These are phyloP conservation scores for Picochlorum sp. DNA, from an alignment of 139 green algal species.

Conservation along the genomic window DNA sequence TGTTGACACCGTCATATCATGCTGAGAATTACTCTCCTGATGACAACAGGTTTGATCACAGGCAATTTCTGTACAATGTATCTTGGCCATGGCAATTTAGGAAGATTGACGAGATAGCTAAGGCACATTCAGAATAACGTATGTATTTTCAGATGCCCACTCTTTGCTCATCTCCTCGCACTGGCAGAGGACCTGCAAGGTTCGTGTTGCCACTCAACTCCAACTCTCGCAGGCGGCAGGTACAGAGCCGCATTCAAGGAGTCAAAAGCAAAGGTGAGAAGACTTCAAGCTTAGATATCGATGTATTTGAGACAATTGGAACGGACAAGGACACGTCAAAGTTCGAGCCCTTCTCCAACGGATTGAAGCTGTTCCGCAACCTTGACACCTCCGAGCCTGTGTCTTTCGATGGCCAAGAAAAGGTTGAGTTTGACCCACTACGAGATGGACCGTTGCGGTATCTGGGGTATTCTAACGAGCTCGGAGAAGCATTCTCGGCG, in stretches of 20 bases:
- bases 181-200: too few relatives aligned
- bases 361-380: neutral
- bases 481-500: constrained; percentile 64
- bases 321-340: constrained; percentile 3
- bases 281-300: neutral
- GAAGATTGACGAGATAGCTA: constrained; percentile 58
- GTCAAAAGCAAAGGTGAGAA: neutral
- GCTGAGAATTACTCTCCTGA: constrained; percentile 92
- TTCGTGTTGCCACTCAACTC: too few relatives aligned
- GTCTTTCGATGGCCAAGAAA: constrained; percentile 30
- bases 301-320: constrained; percentile 13
- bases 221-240: too few relatives aligned
- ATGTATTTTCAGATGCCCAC: too few relatives aligned
- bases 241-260: too few relatives aligned
- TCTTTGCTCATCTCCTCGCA: too few relatives aligned
- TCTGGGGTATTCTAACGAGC: constrained; percentile 68
- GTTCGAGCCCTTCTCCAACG: constrained; percentile 8
- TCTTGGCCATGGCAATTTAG: constrained; percentile 81
- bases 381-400: constrained; percentile 27
- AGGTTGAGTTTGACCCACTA: constrained; percentile 56
- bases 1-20: constrained; percentile 92
- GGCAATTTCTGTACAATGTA: constrained; percentile 91
- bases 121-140: neutral
- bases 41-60: constrained; percentile 92
- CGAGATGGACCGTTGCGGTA: constrained; percentile 62